These are phyloP conservation scores for Sporothrix inflata DNA, from an alignment of 2,329 filamentous ascomycete genomes.

Conservation along the genomic window DNA sequence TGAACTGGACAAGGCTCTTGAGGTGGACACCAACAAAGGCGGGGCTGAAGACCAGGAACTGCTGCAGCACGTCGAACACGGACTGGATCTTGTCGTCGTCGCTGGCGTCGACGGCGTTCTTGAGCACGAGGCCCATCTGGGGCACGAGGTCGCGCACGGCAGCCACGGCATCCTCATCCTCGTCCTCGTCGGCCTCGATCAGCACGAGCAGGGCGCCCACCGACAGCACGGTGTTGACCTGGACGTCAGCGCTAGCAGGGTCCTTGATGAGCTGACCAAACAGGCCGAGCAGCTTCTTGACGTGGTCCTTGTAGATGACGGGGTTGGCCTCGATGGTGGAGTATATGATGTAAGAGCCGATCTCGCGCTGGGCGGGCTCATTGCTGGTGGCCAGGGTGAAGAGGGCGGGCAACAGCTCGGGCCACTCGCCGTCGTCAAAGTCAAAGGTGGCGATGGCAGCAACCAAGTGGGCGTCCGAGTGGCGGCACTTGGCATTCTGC, in stretches of 20 bases:
- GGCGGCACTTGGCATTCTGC: conserved; percentile 73
- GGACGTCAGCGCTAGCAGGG: conserved; percentile 86
- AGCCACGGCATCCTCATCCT: conserved; percentile 73
- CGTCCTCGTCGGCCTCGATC: conserved; percentile 85
- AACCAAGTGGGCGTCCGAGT: conserved; percentile 85
- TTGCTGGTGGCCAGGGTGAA: conserved; percentile 76
- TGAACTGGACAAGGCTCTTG: conserved; percentile 87
- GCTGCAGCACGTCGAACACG: conserved; percentile 96
- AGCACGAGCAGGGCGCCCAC: conserved; percentile 86
- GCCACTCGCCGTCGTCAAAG: conserved; percentile 84
- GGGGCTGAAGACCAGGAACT: conserved; percentile 86
- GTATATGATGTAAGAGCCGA: conserved; percentile 90
- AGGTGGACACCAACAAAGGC: conserved; percentile 83
- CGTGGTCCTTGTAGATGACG: conserved; percentile 80
- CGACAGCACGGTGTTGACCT: conserved; percentile 91
- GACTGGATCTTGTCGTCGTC: conserved; percentile 89
- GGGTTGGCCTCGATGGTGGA: conserved; percentile 88
- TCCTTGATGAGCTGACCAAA: conserved; percentile 89
- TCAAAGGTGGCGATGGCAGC: conserved; percentile 85
- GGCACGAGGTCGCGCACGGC: conserved; percentile 81
- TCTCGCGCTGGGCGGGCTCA: conserved; percentile 79
- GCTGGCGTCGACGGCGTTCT: conserved; percentile 75
- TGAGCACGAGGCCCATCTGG: conserved; percentile 85
- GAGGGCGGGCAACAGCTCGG: conserved; percentile 76
- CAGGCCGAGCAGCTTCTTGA: conserved; percentile 76